A percentile compares a stretch with the other conserved stretches of the same genome.
Conservation (phyloP, 768 basidiomycete species). For the Termitomyces sp. region DNA sequence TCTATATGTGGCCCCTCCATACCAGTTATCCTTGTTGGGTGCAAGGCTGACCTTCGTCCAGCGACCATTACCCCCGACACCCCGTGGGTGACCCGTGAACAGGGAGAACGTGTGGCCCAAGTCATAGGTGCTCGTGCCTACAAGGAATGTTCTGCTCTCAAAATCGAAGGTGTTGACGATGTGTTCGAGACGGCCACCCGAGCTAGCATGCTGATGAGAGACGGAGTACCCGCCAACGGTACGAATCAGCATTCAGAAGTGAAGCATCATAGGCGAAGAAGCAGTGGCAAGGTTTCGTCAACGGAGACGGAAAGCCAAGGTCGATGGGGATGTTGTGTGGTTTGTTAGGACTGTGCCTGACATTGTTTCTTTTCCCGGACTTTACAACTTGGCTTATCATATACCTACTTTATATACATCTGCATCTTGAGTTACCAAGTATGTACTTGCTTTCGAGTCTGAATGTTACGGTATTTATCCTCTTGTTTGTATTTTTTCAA, state of each 20-base stretch:
- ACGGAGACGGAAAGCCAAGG: slow-evolving; percentile 42
- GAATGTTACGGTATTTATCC: neutral
- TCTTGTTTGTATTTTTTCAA: neutral
- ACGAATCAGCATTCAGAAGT: slow-evolving; percentile 27
- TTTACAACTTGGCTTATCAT: slow-evolving; percentile 16
- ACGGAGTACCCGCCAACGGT: slow-evolving; percentile 57
- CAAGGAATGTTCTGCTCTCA: slow-evolving; percentile 90
- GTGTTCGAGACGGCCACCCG: slow-evolving; percentile 97
- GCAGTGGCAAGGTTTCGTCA: slow-evolving; percentile 37
- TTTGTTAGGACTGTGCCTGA: slow-evolving; percentile 39
- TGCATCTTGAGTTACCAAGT: slow-evolving; percentile 21
- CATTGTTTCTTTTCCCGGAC: slow-evolving; percentile 14
- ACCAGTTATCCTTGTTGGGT: slow-evolving; percentile 93
- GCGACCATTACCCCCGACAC: slow-evolving; percentile 34
- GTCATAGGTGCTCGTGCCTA: slow-evolving; percentile 89
- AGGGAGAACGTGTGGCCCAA: slow-evolving; percentile 78
- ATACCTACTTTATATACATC: slow-evolving; percentile 21
- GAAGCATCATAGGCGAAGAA: slow-evolving; percentile 48
- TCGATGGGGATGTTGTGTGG: slow-evolving; percentile 66
- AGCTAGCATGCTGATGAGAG: slow-evolving; percentile 93
- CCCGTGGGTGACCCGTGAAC: slow-evolving; percentile 63
- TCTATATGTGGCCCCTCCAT: slow-evolving; percentile 90
- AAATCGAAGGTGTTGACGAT: slow-evolving; percentile 91
- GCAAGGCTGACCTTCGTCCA: slow-evolving; percentile 89
- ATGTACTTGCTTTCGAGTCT: slow-evolving; percentile 12